These are phyloP conservation scores for Hondaea fermentalgiana DNA, from an alignment of 108 stramenopile genomes.

Conservation along the genomic window DNA sequence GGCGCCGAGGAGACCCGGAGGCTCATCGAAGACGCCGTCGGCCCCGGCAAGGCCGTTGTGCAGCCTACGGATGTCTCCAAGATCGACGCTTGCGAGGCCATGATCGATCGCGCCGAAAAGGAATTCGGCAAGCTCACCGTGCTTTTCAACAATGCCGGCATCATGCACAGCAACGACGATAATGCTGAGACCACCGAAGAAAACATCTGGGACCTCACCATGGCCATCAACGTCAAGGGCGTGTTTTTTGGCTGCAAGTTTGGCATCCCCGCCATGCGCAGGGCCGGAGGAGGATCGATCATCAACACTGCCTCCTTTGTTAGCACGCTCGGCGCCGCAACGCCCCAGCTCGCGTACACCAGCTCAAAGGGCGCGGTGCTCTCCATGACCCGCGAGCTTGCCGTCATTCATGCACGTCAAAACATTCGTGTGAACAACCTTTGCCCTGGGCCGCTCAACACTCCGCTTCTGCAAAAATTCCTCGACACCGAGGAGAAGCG, in stretches of 20 bases:
- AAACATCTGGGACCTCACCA: constrained; percentile 9
- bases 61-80: neutral
- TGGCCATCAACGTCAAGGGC: constrained; percentile 13
- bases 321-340: neutral
- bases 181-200: neutral
- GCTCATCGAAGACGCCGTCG: neutral
- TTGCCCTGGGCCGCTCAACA: constrained; percentile 17
- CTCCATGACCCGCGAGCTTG: neutral
- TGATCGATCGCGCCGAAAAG: neutral
- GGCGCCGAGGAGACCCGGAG: neutral
- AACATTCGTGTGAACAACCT: constrained; percentile 20
- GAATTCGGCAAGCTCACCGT: neutral
- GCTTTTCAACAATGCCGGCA: constrained; percentile 19
- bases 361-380: constrained; percentile 6
- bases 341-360: constrained; percentile 12
- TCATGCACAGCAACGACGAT: constrained; percentile 18
- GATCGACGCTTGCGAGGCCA: neutral
- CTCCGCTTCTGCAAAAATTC: neutral
- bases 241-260: neutral
- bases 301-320: constrained; percentile 7
- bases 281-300: neutral
- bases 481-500: neutral
- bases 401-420: neutral
- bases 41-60: neutral
- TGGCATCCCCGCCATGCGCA: neutral